Base-by-base conservation (phyloP, 176 grass and related monocot genomes). In the Zea luxurians region DNA sequence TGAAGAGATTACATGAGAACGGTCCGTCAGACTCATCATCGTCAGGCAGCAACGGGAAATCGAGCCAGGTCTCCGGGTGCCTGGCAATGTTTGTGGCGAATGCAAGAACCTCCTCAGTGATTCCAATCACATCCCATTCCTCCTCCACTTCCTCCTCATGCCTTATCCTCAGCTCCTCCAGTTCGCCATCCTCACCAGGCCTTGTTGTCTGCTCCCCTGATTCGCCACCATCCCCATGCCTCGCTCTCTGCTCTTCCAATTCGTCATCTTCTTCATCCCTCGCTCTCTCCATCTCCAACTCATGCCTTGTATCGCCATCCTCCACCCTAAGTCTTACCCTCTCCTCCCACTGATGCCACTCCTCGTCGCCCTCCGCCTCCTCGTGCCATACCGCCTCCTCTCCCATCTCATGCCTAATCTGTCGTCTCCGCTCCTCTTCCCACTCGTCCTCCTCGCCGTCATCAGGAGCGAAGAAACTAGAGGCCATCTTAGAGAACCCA, bases 11-110 rank as follows among this genome's bases (percentile, higher is more conserved):
- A 92, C 84, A 92, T 64, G 87, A 90, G 85, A 89, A 86, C 36
- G 76, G 85, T 35, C 96, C 90, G 63, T 90, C 92, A 4, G 83
- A 80, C 48, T 95, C 95, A 17, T 94, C 96, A 34, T 92, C 92
- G 2, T 99, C 90, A 73, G 83, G 88, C 15, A 99, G 76, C 70
- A 99, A 73, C 4, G 96, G 96, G 81, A 99, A 99, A 83, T 95
- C 96, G 0, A 95, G 83, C 96, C 92, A 99, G 13, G 96, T 95
- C 81, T 99, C 92, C 6, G 90, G 90, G 79, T 95, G 92, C 90
- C 87, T 92, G 21, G 92, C 87, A 27, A 95, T 99, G 70, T 95
- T 99, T 54, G 75, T 83, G 10, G 88, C 92, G 10, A 99, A 99
- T n/a, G 90, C 62, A 48, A 99, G 80, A 42, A 95, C 96, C 77